These are phyloP conservation scores for Arthrobotrys sphaeroides DNA, from an alignment of 2,329 filamentous ascomycete genomes.

Conservation along the genomic window DNA sequence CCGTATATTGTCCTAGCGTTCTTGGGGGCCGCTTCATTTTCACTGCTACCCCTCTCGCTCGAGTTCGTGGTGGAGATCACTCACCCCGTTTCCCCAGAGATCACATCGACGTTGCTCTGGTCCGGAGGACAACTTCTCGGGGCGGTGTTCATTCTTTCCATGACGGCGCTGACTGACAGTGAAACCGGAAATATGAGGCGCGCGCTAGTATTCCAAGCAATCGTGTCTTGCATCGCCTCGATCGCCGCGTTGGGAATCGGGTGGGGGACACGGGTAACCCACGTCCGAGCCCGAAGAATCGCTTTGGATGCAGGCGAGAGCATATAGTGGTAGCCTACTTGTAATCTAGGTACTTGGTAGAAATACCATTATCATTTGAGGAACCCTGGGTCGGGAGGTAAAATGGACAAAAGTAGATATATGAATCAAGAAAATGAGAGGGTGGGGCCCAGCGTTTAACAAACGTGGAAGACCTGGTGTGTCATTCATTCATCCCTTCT, in stretches of 20 bases:
- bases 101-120: constrained; percentile 86
- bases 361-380: too few relatives aligned
- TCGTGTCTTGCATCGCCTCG: constrained; percentile 63
- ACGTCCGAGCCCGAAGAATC: constrained; percentile 29
- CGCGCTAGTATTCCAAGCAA: constrained; percentile 80
- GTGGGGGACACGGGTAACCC: not conserved
- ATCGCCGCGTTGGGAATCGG: constrained; percentile 28
- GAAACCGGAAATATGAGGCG: constrained; percentile 78
- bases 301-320: constrained; percentile 16
- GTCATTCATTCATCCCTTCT: too few relatives aligned
- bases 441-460: too few relatives aligned
- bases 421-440: too few relatives aligned
- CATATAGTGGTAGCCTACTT: too few relatives aligned
- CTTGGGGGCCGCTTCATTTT: constrained; percentile 82
- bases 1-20: constrained; percentile 79
- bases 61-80: constrained; percentile 89
- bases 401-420: too few relatives aligned
- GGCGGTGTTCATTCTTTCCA: constrained; percentile 82
- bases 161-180: constrained; percentile 74
- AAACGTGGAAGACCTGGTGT: too few relatives aligned
- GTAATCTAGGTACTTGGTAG: too few relatives aligned
- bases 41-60: constrained; percentile 81
- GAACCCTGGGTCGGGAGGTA: too few relatives aligned
- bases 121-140: constrained; percentile 84
- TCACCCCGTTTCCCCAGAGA: constrained; percentile 84